Base-by-base conservation (phyloP, 305 asterid species). In the Fraxinus dipetala region DNA sequence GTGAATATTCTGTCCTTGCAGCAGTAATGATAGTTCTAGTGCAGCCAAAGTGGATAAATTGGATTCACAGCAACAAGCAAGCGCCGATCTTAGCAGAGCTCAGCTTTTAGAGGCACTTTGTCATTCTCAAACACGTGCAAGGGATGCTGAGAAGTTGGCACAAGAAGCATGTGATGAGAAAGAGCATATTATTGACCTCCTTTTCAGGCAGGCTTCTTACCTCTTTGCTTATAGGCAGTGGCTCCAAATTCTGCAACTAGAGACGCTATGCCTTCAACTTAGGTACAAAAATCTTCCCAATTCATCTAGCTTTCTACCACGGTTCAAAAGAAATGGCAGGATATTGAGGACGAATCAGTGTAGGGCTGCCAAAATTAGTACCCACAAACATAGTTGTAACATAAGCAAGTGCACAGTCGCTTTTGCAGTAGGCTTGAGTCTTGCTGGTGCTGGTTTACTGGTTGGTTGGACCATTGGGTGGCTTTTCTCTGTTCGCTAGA, bases 121-220 rank as follows among this genome's bases (percentile, higher is more conserved):
- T 87, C 92, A 92, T 86, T 92, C 96, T 69, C 96, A 92, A 85
- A 92, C 93, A 67, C 91, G 94, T 69, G 96, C 96, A 79, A 88
- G 96, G 84, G 90, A 90, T 56, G 96, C 96, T 1, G 96, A 92
- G 89, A 89, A 87, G 77, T 65, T 87, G 82, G 96, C 96, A 73
- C 92, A 92, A 73, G 84, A 87, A 85, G 94, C 94, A 10, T 90
- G 89, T 80, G 86, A 89, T 20, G 96, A 92, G 72, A 92, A 92
- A 86, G 93, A 90, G 38, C 87, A 86, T 6, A 81, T 91, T 54
- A 48, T 89, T 79, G 82, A 90, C 73, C 88, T 89, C 65, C 88
- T 91, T 79, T 89, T 91, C 90, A 89, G 87, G 9, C 94, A 91
- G 81, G 94, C 94, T 1, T 88, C 93, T 16, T 86, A 89, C 87